phyloP scores from a whole-genome alignment of 352 stramenopile species.

The Phytophthora kernoviae region DNA sequence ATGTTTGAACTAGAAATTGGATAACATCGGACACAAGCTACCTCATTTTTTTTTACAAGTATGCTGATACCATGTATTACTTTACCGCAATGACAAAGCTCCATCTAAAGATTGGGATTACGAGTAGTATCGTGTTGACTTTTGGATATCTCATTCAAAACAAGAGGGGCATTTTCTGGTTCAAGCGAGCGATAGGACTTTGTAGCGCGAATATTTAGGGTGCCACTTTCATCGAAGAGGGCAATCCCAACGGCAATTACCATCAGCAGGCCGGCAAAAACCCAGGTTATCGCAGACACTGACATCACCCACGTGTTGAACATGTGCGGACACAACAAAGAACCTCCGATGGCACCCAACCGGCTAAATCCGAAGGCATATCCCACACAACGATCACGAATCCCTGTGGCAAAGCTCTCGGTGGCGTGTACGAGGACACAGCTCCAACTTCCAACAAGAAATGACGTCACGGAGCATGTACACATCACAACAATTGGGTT shows the following conservation, averaged over 20 bases:
- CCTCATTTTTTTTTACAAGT: no score
- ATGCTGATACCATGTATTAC: no score
- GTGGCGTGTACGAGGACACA: constrained; percentile 25
- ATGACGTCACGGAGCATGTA: constrained; percentile 9
- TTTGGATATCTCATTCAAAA: no score
- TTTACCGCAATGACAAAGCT: no score
- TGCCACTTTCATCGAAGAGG: not conserved
- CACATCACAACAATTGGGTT: constrained; percentile 11
- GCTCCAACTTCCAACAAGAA: constrained; percentile 25
- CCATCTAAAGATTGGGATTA: no score
- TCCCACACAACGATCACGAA: constrained; percentile 21
- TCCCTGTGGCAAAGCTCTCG: constrained; percentile 7
- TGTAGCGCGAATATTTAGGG: no score
- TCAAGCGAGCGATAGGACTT: no score
- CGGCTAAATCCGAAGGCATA: constrained; percentile 27
- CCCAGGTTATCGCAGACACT: constrained; percentile 21
- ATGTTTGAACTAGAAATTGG: no score
- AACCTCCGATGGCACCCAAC: constrained; percentile 10
- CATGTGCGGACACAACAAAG: constrained; percentile 30
- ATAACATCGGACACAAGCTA: no score
- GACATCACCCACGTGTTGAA: constrained; percentile 30
- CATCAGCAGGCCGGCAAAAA: constrained; percentile 15
- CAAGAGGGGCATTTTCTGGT: no score
- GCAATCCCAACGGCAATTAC: constrained; percentile 6
- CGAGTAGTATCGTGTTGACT: no score